A percentile compares a stretch with the other conserved stretches of the same genome.
phyloP scores from a whole-genome alignment of 2,329 filamentous ascomycete species.

The Corinectria fuckeliana region DNA sequence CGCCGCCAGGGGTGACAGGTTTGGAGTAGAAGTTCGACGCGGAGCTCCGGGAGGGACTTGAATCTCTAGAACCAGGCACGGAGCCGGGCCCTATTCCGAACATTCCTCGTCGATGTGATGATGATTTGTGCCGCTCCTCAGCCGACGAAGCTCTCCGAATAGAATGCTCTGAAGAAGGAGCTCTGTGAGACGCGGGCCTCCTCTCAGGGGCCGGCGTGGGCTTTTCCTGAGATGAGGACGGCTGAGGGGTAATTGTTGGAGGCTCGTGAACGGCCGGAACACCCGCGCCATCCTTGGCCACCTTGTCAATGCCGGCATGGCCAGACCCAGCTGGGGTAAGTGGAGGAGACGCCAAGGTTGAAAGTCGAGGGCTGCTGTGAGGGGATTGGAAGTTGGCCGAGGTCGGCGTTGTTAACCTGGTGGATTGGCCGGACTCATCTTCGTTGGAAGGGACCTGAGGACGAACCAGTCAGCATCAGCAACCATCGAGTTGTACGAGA shows the following conservation, averaged over 20 bases:
- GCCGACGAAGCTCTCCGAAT: conserved; percentile 51
- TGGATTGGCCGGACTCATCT: conserved; percentile 65
- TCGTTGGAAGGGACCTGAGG: conserved; percentile 66
- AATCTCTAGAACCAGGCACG: conserved; percentile 64
- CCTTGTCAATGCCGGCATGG: conserved; percentile 43
- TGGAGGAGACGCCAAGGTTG: conserved; percentile 84
- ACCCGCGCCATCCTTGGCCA: conserved; percentile 42
- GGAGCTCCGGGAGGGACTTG: conserved; percentile 68
- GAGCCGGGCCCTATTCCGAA: conserved; percentile 61
- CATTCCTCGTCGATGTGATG: conserved; percentile 60
- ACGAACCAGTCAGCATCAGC: conserved; percentile 38
- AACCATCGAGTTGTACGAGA: conserved; percentile 1
- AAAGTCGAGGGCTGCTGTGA: conserved; percentile 68
- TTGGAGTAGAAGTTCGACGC: conserved; percentile 72
- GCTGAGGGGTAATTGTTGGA: conserved; percentile 70
- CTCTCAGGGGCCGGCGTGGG: conserved; percentile 50
- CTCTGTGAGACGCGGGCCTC: conserved; percentile 50
- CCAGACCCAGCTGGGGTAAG: conserved; percentile 83
- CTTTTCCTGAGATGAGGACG: conserved; percentile 64
- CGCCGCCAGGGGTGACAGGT: conserved; percentile 79
- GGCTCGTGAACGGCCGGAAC: conserved; percentile 46
- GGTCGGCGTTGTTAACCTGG: conserved; percentile 68
- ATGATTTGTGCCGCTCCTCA: conserved; percentile 44
- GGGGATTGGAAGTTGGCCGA: conserved; percentile 72
- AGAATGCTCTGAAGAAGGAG: conserved; percentile 52